Percentiles rank a stretch among this genome's conserved stretches.
Evolutionary conservation across 2,329 filamentous ascomycete genomes (phyloP).

Genomic region (Ophiostoma ips): DNA sequence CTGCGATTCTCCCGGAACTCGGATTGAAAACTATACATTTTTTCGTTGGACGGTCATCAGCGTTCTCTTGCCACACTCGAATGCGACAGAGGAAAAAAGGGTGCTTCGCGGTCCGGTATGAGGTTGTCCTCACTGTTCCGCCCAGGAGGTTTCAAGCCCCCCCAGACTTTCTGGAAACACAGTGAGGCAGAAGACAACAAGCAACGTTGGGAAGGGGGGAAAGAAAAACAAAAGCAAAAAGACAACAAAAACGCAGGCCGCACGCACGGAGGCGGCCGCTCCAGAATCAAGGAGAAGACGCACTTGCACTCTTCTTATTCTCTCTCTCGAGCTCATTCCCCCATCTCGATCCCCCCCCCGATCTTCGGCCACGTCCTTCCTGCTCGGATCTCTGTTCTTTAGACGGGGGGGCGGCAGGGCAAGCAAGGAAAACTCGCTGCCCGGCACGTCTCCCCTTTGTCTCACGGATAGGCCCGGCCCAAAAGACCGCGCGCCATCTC

Average conservation of each 20-base stretch:
- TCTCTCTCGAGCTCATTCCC: too few species aligned
- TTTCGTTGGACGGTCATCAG: slow-evolving; percentile 15
- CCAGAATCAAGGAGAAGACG: not conserved
- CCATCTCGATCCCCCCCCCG: not conserved
- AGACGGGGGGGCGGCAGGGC: not conserved
- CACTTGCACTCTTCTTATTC: not conserved
- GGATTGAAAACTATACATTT: slow-evolving; percentile 27
- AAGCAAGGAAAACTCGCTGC: not conserved
- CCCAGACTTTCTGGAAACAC: not conserved
- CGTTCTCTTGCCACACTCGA: not conserved
- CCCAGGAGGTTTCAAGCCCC: not conserved
- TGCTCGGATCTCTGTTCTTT: slow-evolving; percentile 26
- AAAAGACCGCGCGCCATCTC: not conserved
- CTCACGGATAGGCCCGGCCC: not conserved
- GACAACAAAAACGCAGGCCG: not conserved
- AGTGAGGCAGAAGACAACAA: not conserved
- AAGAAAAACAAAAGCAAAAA: not conserved
- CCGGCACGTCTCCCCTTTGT: not conserved
- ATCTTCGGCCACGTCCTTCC: slow-evolving; percentile 1
- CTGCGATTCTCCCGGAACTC: slow-evolving; percentile 17
- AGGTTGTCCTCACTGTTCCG: slow-evolving; percentile 4
- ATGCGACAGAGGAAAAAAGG: not conserved
- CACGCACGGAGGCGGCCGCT: not conserved
- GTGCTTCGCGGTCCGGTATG: not conserved
- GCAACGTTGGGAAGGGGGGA: not conserved